These are phyloP conservation scores for Psilocybe azurescens DNA, from an alignment of 768 basidiomycete genomes.

Conservation along the genomic window DNA sequence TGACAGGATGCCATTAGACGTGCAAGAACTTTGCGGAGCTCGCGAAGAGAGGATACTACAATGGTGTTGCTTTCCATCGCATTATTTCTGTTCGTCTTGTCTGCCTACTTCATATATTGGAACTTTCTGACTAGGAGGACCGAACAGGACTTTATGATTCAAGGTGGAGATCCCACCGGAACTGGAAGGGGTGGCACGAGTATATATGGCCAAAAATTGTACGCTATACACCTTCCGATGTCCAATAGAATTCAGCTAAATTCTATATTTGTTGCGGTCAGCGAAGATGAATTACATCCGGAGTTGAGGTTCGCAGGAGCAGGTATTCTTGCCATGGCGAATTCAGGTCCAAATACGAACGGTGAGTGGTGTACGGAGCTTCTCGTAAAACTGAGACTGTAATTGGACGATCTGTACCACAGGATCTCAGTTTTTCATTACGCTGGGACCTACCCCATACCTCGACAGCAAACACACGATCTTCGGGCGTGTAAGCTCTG, in stretches of 20 bases:
- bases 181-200: slow-evolving; percentile 93
- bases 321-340: slow-evolving; percentile 96
- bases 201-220: slow-evolving; percentile 91
- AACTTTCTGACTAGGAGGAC: slow-evolving; percentile 4
- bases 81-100: slow-evolving; percentile 73
- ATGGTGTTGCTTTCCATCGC: slow-evolving; percentile 87
- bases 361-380: slow-evolving; percentile 50
- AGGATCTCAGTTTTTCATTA: slow-evolving; percentile 97
- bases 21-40: slow-evolving; percentile 96
- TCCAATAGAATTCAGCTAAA: neutral
- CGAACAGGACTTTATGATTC: slow-evolving; percentile 93
- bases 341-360: slow-evolving; percentile 94
- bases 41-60: slow-evolving; percentile 92
- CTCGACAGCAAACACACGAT: slow-evolving; percentile 88
- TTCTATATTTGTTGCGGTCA: slow-evolving; percentile 31
- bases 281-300: slow-evolving; percentile 90
- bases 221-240: slow-evolving; percentile 32
- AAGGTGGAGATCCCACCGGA: slow-evolving; percentile 94
- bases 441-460: slow-evolving; percentile 81
- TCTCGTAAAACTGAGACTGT: slow-evolving; percentile 21
- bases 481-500: slow-evolving; percentile 88
- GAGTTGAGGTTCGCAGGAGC: slow-evolving; percentile 95
- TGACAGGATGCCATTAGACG: slow-evolving; percentile 56
- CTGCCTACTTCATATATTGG: neutral
- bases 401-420: slow-evolving; percentile 26